Evolutionary conservation across 495 filamentous ascomycete genomes (phyloP), one percentile per base, ranked within the genome.

Genomic region (Xylaria castorea): DNA sequence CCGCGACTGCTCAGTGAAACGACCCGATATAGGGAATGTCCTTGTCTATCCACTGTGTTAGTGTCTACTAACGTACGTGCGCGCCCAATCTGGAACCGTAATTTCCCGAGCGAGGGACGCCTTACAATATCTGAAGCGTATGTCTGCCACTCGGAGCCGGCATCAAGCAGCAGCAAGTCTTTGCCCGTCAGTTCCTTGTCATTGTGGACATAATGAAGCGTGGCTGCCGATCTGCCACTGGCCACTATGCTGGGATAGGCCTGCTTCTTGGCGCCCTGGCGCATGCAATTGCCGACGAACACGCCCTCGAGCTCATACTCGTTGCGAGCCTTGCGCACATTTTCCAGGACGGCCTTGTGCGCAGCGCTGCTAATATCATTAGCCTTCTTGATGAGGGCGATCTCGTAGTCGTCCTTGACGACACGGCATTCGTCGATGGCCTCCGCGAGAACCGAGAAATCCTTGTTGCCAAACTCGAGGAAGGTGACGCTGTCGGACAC

Each of bases 161-260:
- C 95, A 81, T 98, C 95, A 18, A 98, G 83, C 38, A 97, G 85
- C 7, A 98, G 75, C 75, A 92, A 91, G 44, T 90, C 85, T 80
- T 93, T 93, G 27, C 88, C 91, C 11, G 81, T 79, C 62, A 96
- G 80, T 1, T 89, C 81, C 74, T 88, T 86, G 74, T 95, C 83
- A 77, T 98, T 97, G 68, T 90, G 87, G 18, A 92, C 88, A 75
- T 98, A 98, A 82, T 97, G 95, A 55, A 98, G 87, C 7, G 94
- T 97, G 8, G 94, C 92, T 3, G 91, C 93, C 18, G 92, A 89
- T 8, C 88, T 86, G 5, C 94, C 95, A 68, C 85, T 85, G 8
- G 93, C 95, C 42, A 94, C 91, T 78, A 97, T 97, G 42, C 90
- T 89, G 75, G 92, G 91, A 83, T 98, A 98, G 0, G 95, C 91